Base-by-base conservation (phyloP, 768 basidiomycete species). In the Auriscalpium vulgare region DNA sequence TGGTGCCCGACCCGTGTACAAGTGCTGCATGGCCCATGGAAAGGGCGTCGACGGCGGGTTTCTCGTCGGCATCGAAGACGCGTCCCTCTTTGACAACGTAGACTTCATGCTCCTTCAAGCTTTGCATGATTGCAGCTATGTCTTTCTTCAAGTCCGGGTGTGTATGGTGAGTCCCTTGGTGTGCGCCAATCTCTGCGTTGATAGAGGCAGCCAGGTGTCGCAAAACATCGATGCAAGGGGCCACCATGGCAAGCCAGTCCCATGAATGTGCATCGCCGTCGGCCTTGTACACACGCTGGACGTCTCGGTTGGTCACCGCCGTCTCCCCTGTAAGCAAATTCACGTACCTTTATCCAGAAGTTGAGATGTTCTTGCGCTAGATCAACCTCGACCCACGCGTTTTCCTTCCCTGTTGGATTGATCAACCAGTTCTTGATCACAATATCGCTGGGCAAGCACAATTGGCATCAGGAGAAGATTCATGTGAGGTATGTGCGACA, bases 381-480 rank as follows among this genome's bases (percentile, higher is more conserved):
- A 36, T 72, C 71, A 0, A 72, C 59, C 29, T 66, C 63, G 0
- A 71, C 56, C 35, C 55, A 72, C 1, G 47, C 14, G 46, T 66
- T 62, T 0, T 49, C 34, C 37, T 61, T 59, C 6, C 68, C 68
- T 0, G 65, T 61, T 0, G 69, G 62, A 58, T 69, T 69, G 2
- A 68, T 51, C 0, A 73, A 65, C 71, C 72, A 73, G 44, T 73
- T 73, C 0, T 68, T 63, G 1, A 72, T 35, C 0, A 72, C 57
- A 17, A 67, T 57, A 7, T 62, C 23, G 9, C 71, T 70, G 55
- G 2, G 3, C 23, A 2, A 29, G 35, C 21, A 7, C 19, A 9
- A 34, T 17, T 23, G 47, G 8, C 17, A n/a, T 10, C 5, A 4
- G 19, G 16, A 16, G 23, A 0, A n/a, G 0, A 14, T 2, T 53